phyloP scores from a whole-genome alignment of 139 green algal species.

The Limnomonas spitsbergensis region DNA sequence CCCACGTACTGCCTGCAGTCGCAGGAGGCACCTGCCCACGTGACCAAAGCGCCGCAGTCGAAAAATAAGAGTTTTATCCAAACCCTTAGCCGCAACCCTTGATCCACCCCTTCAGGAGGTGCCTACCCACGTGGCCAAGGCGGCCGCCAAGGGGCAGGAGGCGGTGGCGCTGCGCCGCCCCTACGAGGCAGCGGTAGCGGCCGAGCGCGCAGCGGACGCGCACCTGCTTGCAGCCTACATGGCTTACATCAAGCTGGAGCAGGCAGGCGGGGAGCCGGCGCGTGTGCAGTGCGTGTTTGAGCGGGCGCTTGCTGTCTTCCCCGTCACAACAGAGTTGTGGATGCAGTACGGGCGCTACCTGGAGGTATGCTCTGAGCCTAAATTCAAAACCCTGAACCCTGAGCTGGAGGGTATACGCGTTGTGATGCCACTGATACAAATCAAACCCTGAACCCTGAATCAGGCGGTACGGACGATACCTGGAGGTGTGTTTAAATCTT shows the following conservation, averaged over 20 bases:
- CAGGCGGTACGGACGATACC: conserved; percentile 11
- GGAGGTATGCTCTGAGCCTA: conserved; percentile 37
- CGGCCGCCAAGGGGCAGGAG: conserved; percentile 41
- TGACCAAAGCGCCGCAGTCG: too few relatives aligned
- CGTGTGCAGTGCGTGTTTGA: conserved; percentile 68
- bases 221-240: conserved; percentile 65
- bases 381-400: too few relatives aligned
- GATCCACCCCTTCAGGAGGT: conserved; percentile 24
- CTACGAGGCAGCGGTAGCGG: conserved; percentile 56
- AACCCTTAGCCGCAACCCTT: too few relatives aligned
- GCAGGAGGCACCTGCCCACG: too few relatives aligned
- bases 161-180: conserved; percentile 42
- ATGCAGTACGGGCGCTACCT: conserved; percentile 72
- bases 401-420: too few relatives aligned
- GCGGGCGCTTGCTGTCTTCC: conserved; percentile 75
- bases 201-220: conserved; percentile 3
- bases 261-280: conserved; percentile 48
- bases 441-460: too few relatives aligned
- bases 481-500: background rate
- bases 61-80: too few relatives aligned
- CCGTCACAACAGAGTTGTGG: conserved; percentile 77
- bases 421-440: too few relatives aligned
- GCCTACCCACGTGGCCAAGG: conserved; percentile 33
- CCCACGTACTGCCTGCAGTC: too few relatives aligned
- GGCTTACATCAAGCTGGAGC: conserved; percentile 70